Evolutionary conservation across 2,329 filamentous ascomycete species (phyloP), one percentile per base, ranked within the genome.

Genomic region (Pestalotiopsis sp.): DNA sequence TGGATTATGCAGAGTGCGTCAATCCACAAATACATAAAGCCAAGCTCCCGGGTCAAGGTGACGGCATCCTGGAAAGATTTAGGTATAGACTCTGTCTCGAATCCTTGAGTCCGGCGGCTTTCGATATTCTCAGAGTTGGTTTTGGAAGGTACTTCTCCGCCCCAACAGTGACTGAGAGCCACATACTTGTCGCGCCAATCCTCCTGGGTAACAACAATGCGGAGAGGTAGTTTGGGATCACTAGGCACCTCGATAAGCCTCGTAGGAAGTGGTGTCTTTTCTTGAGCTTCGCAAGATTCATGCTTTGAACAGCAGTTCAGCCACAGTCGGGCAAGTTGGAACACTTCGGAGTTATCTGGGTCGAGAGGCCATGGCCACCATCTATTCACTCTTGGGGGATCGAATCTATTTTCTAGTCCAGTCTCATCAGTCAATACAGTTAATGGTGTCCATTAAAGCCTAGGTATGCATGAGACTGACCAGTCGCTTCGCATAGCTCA

Each of bases 1-100:
- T 68, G 70, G 52, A 69, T 65, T 12, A 71, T 69, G 62, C 69
- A 70, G 40, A 70, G 65, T 4, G 69, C 67, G 23, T 71, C 69
- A n/a, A 71, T 69, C 70, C 68, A 71, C 17, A 71, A 38, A 25
- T 71, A 71, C 4, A 23, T 23, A 6, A 67, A 41, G 1, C 38
- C 59, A n/a, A 71, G 60, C 6, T 36, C 40, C 4, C 68, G 66
- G 2, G 68, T 66, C 11, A 70, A 58, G 4, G 2, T 25, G 3
- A 69, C 36, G 17, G 68, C 68, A 13, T 52, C 45, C 4, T n/a
- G 5, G 17, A 52, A 52, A n/a, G 45, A 52, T 9, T 9, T 3
- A 9, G 45, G 45, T 4, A 52, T n/a, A 52, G 45, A 9, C 4
- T n/a, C 45, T 3, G 6, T 20, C 14, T n/a, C 45, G 20, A 52